Evolutionary conservation across 805 yeast genomes (phyloP), one percentile per base, ranked within the genome.

Genomic region (Yarrowia alimentaria): DNA sequence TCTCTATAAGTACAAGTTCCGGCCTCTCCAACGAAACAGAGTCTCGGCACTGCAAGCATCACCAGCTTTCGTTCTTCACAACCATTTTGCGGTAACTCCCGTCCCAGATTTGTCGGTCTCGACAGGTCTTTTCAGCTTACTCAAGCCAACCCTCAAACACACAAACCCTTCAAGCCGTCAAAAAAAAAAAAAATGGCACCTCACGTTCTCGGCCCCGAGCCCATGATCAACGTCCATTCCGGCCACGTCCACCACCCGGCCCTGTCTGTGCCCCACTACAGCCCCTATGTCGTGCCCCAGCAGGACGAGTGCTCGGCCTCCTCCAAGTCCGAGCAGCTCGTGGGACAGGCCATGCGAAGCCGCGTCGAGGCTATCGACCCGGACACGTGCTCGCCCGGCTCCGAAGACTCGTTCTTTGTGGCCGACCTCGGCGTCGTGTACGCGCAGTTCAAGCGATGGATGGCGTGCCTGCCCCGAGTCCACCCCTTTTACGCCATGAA

Each of bases 401-500:
- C 79, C 17, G 94, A 88, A 62, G 84, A 85, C 60, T 80, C 97
- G 6, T 91, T 91, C 62, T 91, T 83, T 61, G 86, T 91, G 34
- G 85, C 93, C 58, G 96, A 91, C 67, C 67, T 88, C 55, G 87
- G 85, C 21, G 82, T 83, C 60, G 76, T 93, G 26, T 71, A 71
- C 54, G 74, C 81, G 53, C 74, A 88, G 51, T 74, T 74, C 54
- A 56, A 66, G n/a, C 69, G 78, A 31, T 91, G 98, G 97, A 62
- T 64, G 21, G 45, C 58, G 17, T 64, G 71, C 30, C 72, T 91
- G 60, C 95, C 96, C 16, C 71, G 81, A 34, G 82, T 91, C 28
- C 76, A 77, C 52, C 96, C 97, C n/a, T 83, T 76, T 62, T 91
- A 90, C 67, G 99, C 99, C 14, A 93, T 91, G 58, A 91, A 91